Percentiles rank a stretch among this genome's conserved stretches.
These are phyloP conservation scores for Hibiscus tridactylites DNA, from an alignment of 345 rosid species.

Conservation along the genomic window DNA sequence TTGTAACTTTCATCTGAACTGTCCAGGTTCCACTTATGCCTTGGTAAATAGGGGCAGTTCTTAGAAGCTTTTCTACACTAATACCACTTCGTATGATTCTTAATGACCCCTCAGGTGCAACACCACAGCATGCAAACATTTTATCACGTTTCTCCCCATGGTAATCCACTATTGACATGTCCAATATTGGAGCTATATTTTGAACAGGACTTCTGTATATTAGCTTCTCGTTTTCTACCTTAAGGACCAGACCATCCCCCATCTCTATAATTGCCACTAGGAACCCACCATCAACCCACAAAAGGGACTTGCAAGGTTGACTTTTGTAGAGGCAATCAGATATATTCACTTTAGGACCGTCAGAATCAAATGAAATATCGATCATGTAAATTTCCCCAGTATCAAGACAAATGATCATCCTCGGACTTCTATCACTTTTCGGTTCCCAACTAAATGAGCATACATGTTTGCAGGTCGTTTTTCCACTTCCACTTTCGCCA, in stretches of 20 bases:
- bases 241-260: constrained; percentile 88
- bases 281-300: constrained; percentile 85
- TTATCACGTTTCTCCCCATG: constrained; percentile 85
- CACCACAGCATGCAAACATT: constrained; percentile 94
- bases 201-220: constrained; percentile 54
- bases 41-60: constrained; percentile 81
- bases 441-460: constrained; percentile 98
- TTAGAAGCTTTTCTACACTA: constrained; percentile 74
- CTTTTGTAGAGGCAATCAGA: constrained; percentile 80
- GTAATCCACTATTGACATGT: constrained; percentile 77
- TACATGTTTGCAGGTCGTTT: constrained; percentile 45
- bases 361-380: constrained; percentile 45
- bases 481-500: constrained; percentile 40
- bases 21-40: constrained; percentile 96
- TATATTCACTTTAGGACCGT: constrained; percentile 44
- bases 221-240: constrained; percentile 62
- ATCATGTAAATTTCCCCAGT: constrained; percentile 83
- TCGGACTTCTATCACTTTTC: constrained; percentile 42
- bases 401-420: constrained; percentile 75
- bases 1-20: constrained; percentile 57
- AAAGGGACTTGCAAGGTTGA: constrained; percentile 69
- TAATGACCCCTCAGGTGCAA: constrained; percentile 91
- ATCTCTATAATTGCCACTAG: constrained; percentile 78
- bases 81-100: constrained; percentile 84
- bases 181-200: constrained; percentile 89